A percentile compares a stretch with the other conserved stretches of the same genome.
Evolutionary conservation across 1,139 yeast genomes (phyloP).

Genomic region (Diutina neorugosa): DNA sequence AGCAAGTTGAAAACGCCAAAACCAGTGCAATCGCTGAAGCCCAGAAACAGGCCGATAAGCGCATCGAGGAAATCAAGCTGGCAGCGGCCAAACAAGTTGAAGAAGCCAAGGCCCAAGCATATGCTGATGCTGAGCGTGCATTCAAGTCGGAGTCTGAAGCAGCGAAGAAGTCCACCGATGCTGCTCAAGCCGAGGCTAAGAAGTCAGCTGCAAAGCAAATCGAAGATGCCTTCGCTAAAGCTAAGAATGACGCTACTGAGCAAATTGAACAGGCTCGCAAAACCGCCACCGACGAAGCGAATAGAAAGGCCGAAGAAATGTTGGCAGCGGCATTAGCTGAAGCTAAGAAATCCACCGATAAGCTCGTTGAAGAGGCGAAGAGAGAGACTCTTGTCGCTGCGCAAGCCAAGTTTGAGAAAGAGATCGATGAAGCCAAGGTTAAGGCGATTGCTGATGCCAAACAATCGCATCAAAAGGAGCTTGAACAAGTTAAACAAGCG

Average conservation of each 20-base stretch:
- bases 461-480: slow-evolving; percentile 5
- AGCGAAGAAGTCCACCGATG: background rate
- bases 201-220: background rate
- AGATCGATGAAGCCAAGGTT: background rate
- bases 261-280: background rate
- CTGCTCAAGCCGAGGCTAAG: slow-evolving; percentile 5
- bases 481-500: slow-evolving; percentile 13
- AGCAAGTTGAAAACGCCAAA: background rate
- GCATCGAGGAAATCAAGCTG: too few relatives aligned
- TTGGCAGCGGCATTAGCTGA: background rate
- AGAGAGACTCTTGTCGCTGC: background rate
- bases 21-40: background rate
- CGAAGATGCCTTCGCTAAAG: background rate
- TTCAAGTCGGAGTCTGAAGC: background rate
- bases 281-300: background rate
- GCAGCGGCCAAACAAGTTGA: too few relatives aligned
- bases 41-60: background rate
- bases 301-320: background rate
- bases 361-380: background rate
- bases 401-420: background rate
- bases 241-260: background rate
- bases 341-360: slow-evolving; percentile 4
- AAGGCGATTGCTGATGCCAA: background rate
- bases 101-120: too few relatives aligned
- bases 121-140: background rate